Evolutionary conservation across 345 rosid genomes (phyloP).

Genomic region (Dimocarpus longan): DNA sequence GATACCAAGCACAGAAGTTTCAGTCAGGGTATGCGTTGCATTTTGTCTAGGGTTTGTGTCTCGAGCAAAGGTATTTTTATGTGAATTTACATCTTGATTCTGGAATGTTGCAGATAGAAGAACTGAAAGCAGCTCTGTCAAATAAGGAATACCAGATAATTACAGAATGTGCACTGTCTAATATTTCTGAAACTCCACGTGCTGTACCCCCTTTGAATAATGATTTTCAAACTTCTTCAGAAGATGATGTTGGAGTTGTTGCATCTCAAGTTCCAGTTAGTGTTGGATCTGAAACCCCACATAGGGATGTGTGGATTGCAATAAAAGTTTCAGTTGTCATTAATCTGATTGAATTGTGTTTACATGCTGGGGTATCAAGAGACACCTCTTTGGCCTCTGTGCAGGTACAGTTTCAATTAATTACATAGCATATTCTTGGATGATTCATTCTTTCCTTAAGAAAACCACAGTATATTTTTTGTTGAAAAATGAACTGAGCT

Average conservation of each 20-base stretch:
- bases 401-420: slow-evolving; percentile 48
- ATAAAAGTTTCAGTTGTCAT: slow-evolving; percentile 72
- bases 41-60: slow-evolving; percentile 20
- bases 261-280: slow-evolving; percentile 43
- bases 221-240: slow-evolving; percentile 46
- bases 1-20: slow-evolving; percentile 72
- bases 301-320: slow-evolving; percentile 58
- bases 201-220: slow-evolving; percentile 56
- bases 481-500: neutral
- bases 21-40: slow-evolving; percentile 57
- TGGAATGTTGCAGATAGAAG: slow-evolving; percentile 68
- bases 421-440: neutral
- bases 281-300: slow-evolving; percentile 35
- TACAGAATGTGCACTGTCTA: slow-evolving; percentile 83
- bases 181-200: slow-evolving; percentile 79
- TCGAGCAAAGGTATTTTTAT: slow-evolving; percentile 4
- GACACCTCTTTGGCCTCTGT: slow-evolving; percentile 81
- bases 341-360: slow-evolving; percentile 74
- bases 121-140: slow-evolving; percentile 77
- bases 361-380: slow-evolving; percentile 69
- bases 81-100: slow-evolving; percentile 20
- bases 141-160: slow-evolving; percentile 87
- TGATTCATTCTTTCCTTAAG: neutral
- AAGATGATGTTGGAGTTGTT: slow-evolving; percentile 44
- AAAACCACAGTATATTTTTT: neutral